Evolutionary conservation across 2,329 filamentous ascomycete species (phyloP).

Genomic region (Cladosporium sp.): DNA sequence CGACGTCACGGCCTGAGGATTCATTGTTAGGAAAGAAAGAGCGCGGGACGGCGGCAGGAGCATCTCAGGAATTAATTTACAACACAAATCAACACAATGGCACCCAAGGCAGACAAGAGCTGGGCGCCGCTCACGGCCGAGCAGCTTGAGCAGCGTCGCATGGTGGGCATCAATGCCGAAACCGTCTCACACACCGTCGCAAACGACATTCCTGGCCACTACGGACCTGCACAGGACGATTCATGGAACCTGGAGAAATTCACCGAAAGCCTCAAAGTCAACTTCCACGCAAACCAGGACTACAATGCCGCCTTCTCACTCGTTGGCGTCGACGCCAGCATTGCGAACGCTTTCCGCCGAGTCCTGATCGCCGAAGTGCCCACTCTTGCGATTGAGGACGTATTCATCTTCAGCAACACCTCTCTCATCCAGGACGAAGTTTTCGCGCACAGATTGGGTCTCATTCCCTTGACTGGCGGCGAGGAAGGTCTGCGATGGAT

Average conservation of each 20-base stretch:
- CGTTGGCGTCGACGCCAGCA: slow-evolving; percentile 82
- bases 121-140: slow-evolving; percentile 43
- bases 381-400: slow-evolving; percentile 87
- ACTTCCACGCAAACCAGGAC: slow-evolving; percentile 78
- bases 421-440: slow-evolving; percentile 98
- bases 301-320: slow-evolving; percentile 84
- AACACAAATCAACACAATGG: slow-evolving; percentile 4
- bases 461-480: slow-evolving; percentile 82
- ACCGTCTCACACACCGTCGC: slow-evolving; percentile 85
- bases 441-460: slow-evolving; percentile 79
- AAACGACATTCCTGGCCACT: slow-evolving; percentile 88
- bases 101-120: slow-evolving; percentile 9
- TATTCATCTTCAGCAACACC: slow-evolving; percentile 94
- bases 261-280: slow-evolving; percentile 64
- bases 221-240: slow-evolving; percentile 75
- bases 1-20: not conserved
- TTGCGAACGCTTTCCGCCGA: slow-evolving; percentile 95
- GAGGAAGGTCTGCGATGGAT: slow-evolving; percentile 75
- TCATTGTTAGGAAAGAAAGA: not conserved
- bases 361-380: slow-evolving; percentile 94
- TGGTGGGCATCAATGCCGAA: slow-evolving; percentile 82
- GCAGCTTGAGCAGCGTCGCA: slow-evolving; percentile 66
- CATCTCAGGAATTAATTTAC: not conserved
- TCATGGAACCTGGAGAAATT: slow-evolving; percentile 74
- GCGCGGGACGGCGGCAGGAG: slow-evolving; percentile 9